These are phyloP conservation scores for Nemania sp. DNA, from an alignment of 2,329 filamentous ascomycete species.

Conservation along the genomic window DNA sequence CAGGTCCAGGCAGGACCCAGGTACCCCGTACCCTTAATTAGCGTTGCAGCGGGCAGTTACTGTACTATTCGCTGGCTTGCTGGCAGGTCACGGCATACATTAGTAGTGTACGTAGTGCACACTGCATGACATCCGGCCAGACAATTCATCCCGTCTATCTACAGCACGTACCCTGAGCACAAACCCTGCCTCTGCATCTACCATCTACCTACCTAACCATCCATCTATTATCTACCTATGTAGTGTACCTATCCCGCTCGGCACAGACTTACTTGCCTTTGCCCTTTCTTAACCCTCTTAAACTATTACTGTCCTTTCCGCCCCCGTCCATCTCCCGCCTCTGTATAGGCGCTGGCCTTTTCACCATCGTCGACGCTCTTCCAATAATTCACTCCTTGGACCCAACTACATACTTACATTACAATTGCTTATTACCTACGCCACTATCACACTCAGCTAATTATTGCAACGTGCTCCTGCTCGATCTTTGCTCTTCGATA, in stretches of 20 bases:
- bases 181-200: not conserved
- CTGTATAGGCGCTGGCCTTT: slow-evolving; percentile 49
- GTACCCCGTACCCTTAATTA: slow-evolving; percentile 46
- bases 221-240: not conserved
- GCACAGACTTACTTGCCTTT: slow-evolving; percentile 38
- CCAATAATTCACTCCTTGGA: slow-evolving; percentile 43
- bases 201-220: not conserved
- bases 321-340: slow-evolving; percentile 44
- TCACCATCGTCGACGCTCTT: slow-evolving; percentile 33
- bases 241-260: slow-evolving; percentile 35
- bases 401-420: slow-evolving; percentile 22
- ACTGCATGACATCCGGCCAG: slow-evolving; percentile 48
- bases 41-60: slow-evolving; percentile 38
- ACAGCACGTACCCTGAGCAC: not conserved
- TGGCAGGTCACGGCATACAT: slow-evolving; percentile 27
- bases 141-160: slow-evolving; percentile 42
- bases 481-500: slow-evolving; percentile 11
- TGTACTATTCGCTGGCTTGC: slow-evolving; percentile 29
- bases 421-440: slow-evolving; percentile 20
- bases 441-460: slow-evolving; percentile 24
- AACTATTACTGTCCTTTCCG: slow-evolving; percentile 45
- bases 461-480: not conserved
- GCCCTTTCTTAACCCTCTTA: slow-evolving; percentile 32
- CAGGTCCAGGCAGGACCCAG: slow-evolving; percentile 36
- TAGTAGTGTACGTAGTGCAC: not conserved